Percentiles rank a stretch among this genome's conserved stretches.
Evolutionary conservation across 139 green algal species (phyloP).

Genomic region (Chlamydomonas schloesseri): DNA sequence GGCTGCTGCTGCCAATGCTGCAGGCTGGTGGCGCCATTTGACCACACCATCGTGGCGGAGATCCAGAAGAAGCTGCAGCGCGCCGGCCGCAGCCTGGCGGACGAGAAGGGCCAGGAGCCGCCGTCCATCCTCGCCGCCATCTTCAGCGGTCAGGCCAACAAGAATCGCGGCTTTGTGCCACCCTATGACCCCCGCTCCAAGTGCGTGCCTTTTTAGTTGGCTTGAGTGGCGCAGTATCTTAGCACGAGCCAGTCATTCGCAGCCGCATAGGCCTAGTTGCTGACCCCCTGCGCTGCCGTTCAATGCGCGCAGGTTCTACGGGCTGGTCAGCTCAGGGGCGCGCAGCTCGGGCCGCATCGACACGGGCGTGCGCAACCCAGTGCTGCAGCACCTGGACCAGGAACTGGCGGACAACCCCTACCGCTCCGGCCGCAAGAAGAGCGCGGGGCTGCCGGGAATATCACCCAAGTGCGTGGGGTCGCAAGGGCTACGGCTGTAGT

Average conservation of each 20-base stretch:
- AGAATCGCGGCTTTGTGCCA: constrained; percentile 60
- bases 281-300: no score
- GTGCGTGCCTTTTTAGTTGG: neutral
- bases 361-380: constrained; percentile 40
- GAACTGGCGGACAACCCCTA: constrained; percentile 47
- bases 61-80: constrained; percentile 46
- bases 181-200: constrained; percentile 60
- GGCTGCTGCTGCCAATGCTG: no score
- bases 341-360: constrained; percentile 27
- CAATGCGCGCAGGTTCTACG: constrained; percentile 44
- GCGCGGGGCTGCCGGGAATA: neutral
- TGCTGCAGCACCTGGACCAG: constrained; percentile 50
- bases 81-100: neutral
- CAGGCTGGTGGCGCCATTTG: neutral
- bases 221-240: no score
- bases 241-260: no score
- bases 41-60: constrained; percentile 71
- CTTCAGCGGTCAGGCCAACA: neutral
- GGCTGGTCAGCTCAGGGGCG: constrained; percentile 12
- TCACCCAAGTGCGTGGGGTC: neutral
- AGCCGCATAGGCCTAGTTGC: no score
- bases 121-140: neutral
- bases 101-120: constrained; percentile 1
- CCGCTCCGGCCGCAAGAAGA: constrained; percentile 21
- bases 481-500: no score